A percentile compares a stretch with the other conserved stretches of the same genome.
Evolutionary conservation across 2,329 filamentous ascomycete genomes (phyloP).

Genomic region (Trichoderma sp.): DNA sequence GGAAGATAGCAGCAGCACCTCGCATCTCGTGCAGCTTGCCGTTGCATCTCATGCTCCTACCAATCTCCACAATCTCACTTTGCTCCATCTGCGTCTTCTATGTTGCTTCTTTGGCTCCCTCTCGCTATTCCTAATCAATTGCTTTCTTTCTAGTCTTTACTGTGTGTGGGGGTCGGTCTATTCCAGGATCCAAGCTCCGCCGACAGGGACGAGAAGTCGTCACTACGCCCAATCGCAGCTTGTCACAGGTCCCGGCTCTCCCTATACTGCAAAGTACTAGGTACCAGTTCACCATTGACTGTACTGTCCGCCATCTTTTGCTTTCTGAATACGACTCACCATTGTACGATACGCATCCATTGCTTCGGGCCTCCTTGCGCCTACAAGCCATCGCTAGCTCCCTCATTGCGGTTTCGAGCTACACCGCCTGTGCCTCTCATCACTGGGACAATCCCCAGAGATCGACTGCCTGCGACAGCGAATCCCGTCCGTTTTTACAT

Average conservation of each 20-base stretch:
- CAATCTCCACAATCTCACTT: conserved; percentile 6
- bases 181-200: conserved; percentile 1
- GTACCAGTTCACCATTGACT: neutral
- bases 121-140: conserved; percentile 22
- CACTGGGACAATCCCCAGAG: conserved; percentile 25
- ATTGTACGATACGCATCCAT: neutral
- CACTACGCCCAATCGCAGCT: conserved; percentile 1
- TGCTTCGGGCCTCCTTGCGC: neutral
- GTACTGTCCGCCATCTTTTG: neutral
- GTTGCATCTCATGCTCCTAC: conserved; percentile 13
- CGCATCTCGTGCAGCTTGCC: neutral
- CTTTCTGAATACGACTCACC: neutral
- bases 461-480: neutral
- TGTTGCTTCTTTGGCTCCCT: conserved; percentile 17
- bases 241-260: neutral
- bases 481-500: neutral
- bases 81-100: neutral
- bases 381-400: neutral
- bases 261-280: neutral
- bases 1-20: neutral
- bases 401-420: conserved; percentile 11
- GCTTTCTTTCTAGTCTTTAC: neutral
- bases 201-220: neutral
- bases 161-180: neutral
- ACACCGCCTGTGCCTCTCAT: conserved; percentile 27